Conservation (phyloP, 2,329 filamentous ascomycete genomes). For the Beauveria brongniartii region DNA sequence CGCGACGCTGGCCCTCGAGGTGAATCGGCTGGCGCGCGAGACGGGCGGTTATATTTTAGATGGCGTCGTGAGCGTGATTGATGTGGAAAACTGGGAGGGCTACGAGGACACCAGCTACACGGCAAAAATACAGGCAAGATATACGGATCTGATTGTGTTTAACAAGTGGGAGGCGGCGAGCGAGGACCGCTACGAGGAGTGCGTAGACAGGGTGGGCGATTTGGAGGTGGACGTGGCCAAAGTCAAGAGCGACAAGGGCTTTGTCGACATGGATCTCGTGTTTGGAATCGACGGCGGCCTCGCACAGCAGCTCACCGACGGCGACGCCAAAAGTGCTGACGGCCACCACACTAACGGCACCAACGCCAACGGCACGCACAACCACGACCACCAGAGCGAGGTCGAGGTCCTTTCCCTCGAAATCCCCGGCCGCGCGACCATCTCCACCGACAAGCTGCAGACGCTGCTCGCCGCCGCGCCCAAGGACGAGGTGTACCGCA, state of each 20-base stretch:
- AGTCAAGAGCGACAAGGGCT: conserved; percentile 77
- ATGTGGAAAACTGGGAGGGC: conserved; percentile 91
- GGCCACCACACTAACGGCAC: conserved; percentile 23
- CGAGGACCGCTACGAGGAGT: conserved; percentile 68
- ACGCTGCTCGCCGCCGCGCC: conserved; percentile 63
- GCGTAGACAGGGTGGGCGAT: conserved; percentile 70
- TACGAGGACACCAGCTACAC: conserved; percentile 90
- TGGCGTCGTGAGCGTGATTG: conserved; percentile 81
- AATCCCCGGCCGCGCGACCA: conserved; percentile 36
- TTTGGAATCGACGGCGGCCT: conserved; percentile 84
- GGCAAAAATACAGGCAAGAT: conserved; percentile 77
- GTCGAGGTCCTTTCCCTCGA: conserved; percentile 87
- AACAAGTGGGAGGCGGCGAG: conserved; percentile 83
- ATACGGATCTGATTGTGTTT: conserved; percentile 83
- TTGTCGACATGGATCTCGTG: conserved; percentile 69
- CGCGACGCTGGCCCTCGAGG: conserved; percentile 82
- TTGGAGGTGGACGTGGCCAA: conserved; percentile 72
- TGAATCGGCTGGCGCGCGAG: conserved; percentile 69
- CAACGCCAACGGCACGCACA: conserved; percentile 23
- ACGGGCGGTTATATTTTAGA: conserved; percentile 67
- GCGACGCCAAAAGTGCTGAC: conserved; percentile 24
- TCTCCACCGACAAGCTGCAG: conserved; percentile 55
- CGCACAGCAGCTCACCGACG: conserved; percentile 45
- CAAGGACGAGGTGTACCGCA: conserved; percentile 92
- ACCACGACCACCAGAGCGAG: conserved; percentile 63